These are phyloP conservation scores for Phytophthora idaei DNA, from an alignment of 352 stramenopile genomes.

Conservation along the genomic window DNA sequence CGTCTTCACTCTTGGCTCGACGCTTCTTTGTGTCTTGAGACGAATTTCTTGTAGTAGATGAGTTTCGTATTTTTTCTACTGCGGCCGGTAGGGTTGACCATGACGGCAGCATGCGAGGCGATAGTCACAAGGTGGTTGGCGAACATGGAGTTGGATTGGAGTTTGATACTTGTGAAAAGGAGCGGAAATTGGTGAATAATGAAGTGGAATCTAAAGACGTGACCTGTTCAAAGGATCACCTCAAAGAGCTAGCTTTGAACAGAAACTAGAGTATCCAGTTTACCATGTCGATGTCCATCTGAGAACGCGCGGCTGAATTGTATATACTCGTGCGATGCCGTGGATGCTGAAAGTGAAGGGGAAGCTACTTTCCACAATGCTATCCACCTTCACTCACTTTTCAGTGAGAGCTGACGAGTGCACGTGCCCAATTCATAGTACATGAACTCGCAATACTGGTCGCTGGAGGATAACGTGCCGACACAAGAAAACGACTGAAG, in stretches of 20 bases:
- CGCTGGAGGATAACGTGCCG: no score
- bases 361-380: no score
- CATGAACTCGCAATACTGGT: no score
- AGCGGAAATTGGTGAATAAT: slow-evolving; percentile 39
- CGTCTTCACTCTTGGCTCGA: slow-evolving; percentile 14
- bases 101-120: slow-evolving; percentile 27
- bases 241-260: background rate
- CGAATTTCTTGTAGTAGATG: slow-evolving; percentile 7
- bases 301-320: background rate
- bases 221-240: background rate
- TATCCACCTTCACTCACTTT: no score
- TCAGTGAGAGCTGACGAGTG: no score
- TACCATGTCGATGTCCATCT: slow-evolving; percentile 6
- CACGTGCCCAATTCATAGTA: no score
- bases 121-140: slow-evolving; percentile 39
- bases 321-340: no score
- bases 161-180: background rate
- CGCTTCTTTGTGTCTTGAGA: slow-evolving; percentile 7
- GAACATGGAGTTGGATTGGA: slow-evolving; percentile 23
- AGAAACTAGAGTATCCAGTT: slow-evolving; percentile 11
- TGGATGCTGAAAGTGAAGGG: background rate
- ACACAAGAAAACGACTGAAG: background rate
- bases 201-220: slow-evolving; percentile 2
- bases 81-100: slow-evolving; percentile 3
- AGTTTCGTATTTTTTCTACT: slow-evolving; percentile 1